Evolutionary conservation across 768 basidiomycete species (phyloP), one percentile per base, ranked within the genome.

Genomic region (Naganishia randhawae): DNA sequence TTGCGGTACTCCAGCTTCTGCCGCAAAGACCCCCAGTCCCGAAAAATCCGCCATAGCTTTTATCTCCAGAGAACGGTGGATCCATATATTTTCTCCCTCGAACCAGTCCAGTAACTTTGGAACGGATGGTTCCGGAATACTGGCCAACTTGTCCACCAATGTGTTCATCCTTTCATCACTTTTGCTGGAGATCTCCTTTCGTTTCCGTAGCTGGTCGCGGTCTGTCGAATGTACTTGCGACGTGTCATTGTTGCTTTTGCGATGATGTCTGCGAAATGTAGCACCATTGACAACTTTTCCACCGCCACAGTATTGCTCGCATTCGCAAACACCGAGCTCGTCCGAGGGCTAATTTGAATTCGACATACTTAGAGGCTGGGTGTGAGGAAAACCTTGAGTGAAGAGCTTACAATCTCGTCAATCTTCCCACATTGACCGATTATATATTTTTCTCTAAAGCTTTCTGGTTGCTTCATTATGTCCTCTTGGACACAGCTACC

Each of bases 51-150:
- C 11, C 55, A 66, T 63, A 4, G 41, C 22, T 50, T 29, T 45
- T 17, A 57, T 42, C 31, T 66, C 39, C 13, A 70, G 35, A 50
- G 55, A 63, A 8, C 63, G 55, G 14, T 55, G 61, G 9, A 70
- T 51, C 69, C 69, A 70, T 37, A 70, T 61, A 13, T 57, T 65
- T 11, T 62, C 22, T 37, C 39, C 50, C 13, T 61, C 13, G 13
- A 70, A 57, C 69, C 69, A 70, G 16, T 61, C 42, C 29, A 63
- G 65, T 5, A 70, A 42, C 9, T 66, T 27, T 2, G 52, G 27
- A 9, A 66, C n/a, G 13, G 69, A 69, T 31, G 53, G 39, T 53
- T 6, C 37, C 14, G 63, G 63, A 17, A 64, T 32, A 6, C 13
- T n/a, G 6, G 63, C 45, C n/a, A 52, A 35, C n/a, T 48, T 61